Evolutionary conservation across 177 flowering plant genomes (phyloP), one percentile per base, ranked within the genome.

Genomic region (Vitis hybrid): DNA sequence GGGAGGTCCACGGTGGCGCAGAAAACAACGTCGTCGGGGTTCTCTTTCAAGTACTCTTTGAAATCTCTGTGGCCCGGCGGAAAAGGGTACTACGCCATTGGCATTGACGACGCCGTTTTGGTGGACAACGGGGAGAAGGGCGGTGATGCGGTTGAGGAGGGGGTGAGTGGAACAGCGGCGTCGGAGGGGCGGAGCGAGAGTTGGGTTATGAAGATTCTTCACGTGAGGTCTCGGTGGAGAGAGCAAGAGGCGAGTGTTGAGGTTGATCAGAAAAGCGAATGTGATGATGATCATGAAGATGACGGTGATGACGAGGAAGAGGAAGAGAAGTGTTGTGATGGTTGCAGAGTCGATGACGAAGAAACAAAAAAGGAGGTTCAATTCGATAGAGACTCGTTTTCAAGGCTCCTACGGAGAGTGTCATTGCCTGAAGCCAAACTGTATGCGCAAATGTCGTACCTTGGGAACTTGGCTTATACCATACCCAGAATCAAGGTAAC

Each of bases 171-270:
- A 48, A 6, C 49, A 59, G 30, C 6, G 27, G 19, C 9, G 55
- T 13, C 65, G 18, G 79, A 72, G 27, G 72, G 74, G 65, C 63
- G 68, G 19, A 59, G 76, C 15, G 92, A 67, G 78, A 91, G 83
- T 74, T 91, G 96, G 96, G 88, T 89, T 4, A 71, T 87, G 81
- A 91, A 88, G 83, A 88, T 92, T 72, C 72, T 89, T 70, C 86
- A 82, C 11, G 81, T 86, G 1, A 70, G 77, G 71, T 83, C 90
- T 16, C 60, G 84, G 30, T 79, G 92, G 89, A 62, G 68, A 50
- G 80, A 79, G 19, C 59, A 69, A 21, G 69, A 64, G 72, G 64
- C 56, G 76, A 66, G n/a, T 35, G 40, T 35, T 4, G 40, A 35
- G 40, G 40, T 35, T 35, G 40, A 35, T 35, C 40, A 35, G 40